Evolutionary conservation across 2,329 filamentous ascomycete genomes (phyloP), one percentile per base, ranked within the genome.

Genomic region (Orbilia quercus): DNA sequence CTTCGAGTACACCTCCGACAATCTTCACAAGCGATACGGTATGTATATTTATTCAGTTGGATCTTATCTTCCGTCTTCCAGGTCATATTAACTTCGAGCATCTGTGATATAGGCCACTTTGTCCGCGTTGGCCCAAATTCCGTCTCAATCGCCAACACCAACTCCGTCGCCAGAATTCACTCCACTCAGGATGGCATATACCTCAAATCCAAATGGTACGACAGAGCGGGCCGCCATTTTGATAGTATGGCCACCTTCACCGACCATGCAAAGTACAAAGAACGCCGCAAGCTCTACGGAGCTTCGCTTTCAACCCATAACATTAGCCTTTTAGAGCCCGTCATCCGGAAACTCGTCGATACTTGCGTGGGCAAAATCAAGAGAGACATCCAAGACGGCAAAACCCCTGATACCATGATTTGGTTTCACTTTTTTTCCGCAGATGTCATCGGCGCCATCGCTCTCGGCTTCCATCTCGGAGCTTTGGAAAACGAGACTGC

Each of bases 71-170:
- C n/a, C 31, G 6, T 34, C 31, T 34, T 34, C 31, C 31, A n/a
- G n/a, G n/a, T n/a, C n/a, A n/a, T n/a, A n/a, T n/a, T n/a, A n/a
- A n/a, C n/a, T n/a, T n/a, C n/a, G n/a, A n/a, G n/a, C n/a, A n/a
- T n/a, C n/a, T n/a, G n/a, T n/a, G n/a, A n/a, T n/a, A n/a, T n/a
- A 64, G 59, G 59, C 4, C 59, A 47, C 2, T 64, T 44, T 16
- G 18, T 63, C 3, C 59, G 59, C 2, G 14, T 64, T 5, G 42
- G 47, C 2, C 59, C 59, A 0, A 45, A 20, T 6, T 9, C 1
- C 2, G 14, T 64, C 20, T 34, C 51, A 25, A 9, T 55, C 16
- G 23, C 23, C 3, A 48, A 64, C 25, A 12, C 11, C 6, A 47
- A 54, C 3, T 45, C 59, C 4, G 59, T 22, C 5, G 1, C 34